A percentile compares a stretch with the other conserved stretches of the same genome.
Conservation (phyloP, 345 rosid genomes). For the Garcia nutans region DNA sequence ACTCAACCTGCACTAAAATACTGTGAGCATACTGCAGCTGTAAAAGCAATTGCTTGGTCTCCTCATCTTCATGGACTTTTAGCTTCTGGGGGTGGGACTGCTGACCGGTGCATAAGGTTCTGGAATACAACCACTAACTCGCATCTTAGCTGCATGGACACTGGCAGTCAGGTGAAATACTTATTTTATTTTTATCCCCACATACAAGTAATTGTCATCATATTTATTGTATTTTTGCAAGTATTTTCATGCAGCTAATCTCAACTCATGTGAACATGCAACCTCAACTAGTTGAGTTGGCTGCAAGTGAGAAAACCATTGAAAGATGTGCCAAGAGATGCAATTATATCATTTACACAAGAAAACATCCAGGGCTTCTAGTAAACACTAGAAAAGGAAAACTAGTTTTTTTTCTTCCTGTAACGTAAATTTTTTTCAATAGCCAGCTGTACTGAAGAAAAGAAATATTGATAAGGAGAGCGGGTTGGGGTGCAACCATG, state of each 20-base stretch:
- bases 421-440: no score
- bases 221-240: background rate
- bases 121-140: slow-evolving; percentile 97
- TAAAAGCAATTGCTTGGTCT: slow-evolving; percentile 99
- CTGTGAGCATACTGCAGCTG: slow-evolving; percentile 97
- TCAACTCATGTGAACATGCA: background rate
- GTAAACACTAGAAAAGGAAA: background rate
- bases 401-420: background rate
- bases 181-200: background rate
- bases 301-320: background rate
- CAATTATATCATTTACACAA: background rate
- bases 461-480: background rate
- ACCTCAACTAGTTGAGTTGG: background rate
- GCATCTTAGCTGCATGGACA: slow-evolving; percentile 83
- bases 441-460: background rate
- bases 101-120: slow-evolving; percentile 93
- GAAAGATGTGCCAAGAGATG: background rate
- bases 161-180: slow-evolving; percentile 80
- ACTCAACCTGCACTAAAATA: slow-evolving; percentile 85
- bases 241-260: background rate
- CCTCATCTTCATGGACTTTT: slow-evolving; percentile 97
- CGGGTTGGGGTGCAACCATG: background rate
- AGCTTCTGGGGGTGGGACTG: slow-evolving; percentile 99
- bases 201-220: background rate
- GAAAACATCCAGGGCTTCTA: background rate